phyloP scores from a whole-genome alignment of 371 early-diverging fungal genomes.

The Coemansia sp. region DNA sequence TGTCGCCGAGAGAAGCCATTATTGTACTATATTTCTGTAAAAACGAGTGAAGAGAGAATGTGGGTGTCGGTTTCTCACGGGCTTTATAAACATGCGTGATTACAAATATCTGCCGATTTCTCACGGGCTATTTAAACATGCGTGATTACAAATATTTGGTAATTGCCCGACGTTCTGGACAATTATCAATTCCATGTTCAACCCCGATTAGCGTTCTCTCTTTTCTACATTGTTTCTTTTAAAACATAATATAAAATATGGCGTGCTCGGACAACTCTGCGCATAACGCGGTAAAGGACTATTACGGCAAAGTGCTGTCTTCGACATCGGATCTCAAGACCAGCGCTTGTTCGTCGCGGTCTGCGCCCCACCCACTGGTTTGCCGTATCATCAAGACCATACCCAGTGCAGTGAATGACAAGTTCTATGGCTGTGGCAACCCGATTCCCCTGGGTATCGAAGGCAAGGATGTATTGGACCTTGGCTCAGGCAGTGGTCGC shows the following conservation, averaged over 20 bases:
- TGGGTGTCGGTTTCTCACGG: background rate
- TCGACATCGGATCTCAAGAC: constrained; percentile 26
- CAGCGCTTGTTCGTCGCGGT: constrained; percentile 24
- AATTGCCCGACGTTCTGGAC: constrained; percentile 4
- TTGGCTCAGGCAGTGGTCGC: constrained; percentile 53
- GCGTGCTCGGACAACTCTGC: background rate
- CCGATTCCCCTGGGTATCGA: constrained; percentile 53
- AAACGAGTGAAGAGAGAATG: background rate
- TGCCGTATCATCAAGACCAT: constrained; percentile 21
- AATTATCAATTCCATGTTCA: background rate
- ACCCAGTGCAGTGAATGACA: constrained; percentile 27
- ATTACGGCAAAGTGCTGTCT: constrained; percentile 34
- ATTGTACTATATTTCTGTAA: background rate
- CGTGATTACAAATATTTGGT: background rate
- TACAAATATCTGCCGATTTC: background rate
- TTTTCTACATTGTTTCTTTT: background rate
- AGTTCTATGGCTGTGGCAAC: constrained; percentile 52
- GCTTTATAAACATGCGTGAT: background rate
- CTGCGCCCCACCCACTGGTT: constrained; percentile 39
- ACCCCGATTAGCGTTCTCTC: background rate
- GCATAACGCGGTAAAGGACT: constrained; percentile 23
- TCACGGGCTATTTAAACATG: background rate
- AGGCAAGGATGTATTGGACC: constrained; percentile 50
- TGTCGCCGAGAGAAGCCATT: constrained; percentile 10
- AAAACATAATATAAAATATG: background rate